phyloP scores from a whole-genome alignment of 2,329 filamentous ascomycete genomes.

The Fusarium pseudocircinatum region DNA sequence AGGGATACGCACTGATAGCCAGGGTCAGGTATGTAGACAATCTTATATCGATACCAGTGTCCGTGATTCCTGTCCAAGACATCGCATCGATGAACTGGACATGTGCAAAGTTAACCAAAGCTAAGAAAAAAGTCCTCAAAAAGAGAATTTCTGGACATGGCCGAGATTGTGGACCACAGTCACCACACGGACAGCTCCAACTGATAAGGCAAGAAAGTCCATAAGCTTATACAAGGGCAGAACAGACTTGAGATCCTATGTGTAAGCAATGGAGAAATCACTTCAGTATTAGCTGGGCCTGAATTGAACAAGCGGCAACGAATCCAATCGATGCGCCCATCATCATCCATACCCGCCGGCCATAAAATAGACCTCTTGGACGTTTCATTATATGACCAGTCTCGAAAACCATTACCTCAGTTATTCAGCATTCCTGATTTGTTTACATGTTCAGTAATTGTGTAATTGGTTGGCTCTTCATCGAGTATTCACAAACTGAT shows the following conservation, averaged over 20 bases:
- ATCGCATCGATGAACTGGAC: background rate
- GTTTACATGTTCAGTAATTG: background rate
- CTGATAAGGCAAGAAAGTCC: background rate
- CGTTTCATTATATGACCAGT: background rate
- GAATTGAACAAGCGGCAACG: background rate
- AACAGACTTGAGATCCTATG: background rate
- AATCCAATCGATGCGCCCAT: constrained; percentile 25
- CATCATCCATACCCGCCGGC: constrained; percentile 26
- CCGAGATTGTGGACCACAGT: constrained; percentile 34
- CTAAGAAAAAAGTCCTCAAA: background rate
- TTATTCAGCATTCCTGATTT: background rate
- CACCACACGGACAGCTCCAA: constrained; percentile 1
- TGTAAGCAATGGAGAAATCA: background rate
- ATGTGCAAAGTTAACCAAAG: background rate
- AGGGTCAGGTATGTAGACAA: constrained; percentile 1
- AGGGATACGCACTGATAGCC: background rate
- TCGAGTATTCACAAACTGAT: background rate
- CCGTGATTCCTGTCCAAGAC: background rate
- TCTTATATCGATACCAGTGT: background rate
- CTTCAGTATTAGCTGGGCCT: background rate
- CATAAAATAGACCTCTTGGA: background rate
- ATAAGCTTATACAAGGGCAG: background rate
- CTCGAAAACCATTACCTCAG: background rate
- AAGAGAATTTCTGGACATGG: constrained; percentile 22
- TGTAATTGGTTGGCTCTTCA: background rate